Conservation (phyloP, 2,329 filamentous ascomycete species). For the Epicoccum sorghinum region DNA sequence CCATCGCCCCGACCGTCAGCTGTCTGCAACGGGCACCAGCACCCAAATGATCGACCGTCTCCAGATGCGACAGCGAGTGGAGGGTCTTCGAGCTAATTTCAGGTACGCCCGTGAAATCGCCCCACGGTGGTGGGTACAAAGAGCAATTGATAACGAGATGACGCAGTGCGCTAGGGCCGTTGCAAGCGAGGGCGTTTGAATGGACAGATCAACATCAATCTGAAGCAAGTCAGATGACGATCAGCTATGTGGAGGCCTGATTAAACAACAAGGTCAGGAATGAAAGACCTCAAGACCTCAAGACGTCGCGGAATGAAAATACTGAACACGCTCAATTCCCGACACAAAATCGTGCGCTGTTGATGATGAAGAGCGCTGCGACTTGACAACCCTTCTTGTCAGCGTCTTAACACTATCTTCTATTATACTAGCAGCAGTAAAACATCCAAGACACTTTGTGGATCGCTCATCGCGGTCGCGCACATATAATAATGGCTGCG, state of each 20-base stretch:
- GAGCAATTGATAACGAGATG: slow-evolving; percentile 5
- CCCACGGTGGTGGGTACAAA: slow-evolving; percentile 8
- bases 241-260: slow-evolving; percentile 2
- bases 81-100: slow-evolving; percentile 10
- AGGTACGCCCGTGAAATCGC: slow-evolving; percentile 3
- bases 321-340: neutral
- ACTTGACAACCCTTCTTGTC: neutral
- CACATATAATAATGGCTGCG: too few species aligned
- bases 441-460: too few species aligned
- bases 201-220: slow-evolving; percentile 5
- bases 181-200: slow-evolving; percentile 10
- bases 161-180: slow-evolving; percentile 7
- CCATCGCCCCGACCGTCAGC: slow-evolving; percentile 3
- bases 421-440: too few species aligned
- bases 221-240: slow-evolving; percentile 13
- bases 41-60: slow-evolving; percentile 1
- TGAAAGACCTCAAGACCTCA: neutral
- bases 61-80: slow-evolving; percentile 3
- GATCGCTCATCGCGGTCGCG: too few species aligned
- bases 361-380: neutral
- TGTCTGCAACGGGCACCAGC: slow-evolving; percentile 9
- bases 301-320: neutral
- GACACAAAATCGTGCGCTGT: neutral
- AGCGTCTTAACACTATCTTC: neutral
- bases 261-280: slow-evolving; percentile 4